Percentiles rank a stretch among this genome's conserved stretches.
Evolutionary conservation across 73 alveolate species (phyloP).

Genomic region (Paramecium octaurelia): DNA sequence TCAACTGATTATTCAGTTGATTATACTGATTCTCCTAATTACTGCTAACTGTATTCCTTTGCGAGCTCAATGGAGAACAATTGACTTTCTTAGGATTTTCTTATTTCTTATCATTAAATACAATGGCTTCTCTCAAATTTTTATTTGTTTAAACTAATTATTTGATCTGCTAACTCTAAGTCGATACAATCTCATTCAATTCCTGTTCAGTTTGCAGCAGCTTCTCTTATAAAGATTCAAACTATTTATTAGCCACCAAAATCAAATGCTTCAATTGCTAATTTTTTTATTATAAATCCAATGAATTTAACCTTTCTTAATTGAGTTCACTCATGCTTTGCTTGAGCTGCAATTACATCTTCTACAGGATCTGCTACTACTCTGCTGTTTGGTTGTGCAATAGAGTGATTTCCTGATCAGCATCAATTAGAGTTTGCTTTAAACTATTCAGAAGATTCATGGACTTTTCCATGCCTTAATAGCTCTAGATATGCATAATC

Average conservation of each 20-base stretch:
- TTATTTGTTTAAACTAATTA: constrained; percentile 36
- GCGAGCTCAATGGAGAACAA: not conserved
- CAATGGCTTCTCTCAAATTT: not conserved
- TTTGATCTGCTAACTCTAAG: not conserved
- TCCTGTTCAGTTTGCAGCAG: not conserved
- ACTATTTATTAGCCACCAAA: constrained; percentile 9
- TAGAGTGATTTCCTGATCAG: constrained; percentile 21
- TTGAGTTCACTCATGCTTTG: not conserved
- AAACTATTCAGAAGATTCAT: not conserved
- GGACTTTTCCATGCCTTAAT: constrained; percentile 24
- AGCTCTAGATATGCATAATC: constrained; percentile 10
- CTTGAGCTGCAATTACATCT: not conserved
- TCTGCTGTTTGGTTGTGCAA: not conserved
- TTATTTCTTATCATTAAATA: not conserved
- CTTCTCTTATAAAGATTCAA: not conserved
- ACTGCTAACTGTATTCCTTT: not conserved
- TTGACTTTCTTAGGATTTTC: not conserved
- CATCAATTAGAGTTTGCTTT: not conserved
- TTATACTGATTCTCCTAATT: not conserved
- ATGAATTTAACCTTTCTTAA: not conserved
- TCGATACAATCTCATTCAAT: not conserved
- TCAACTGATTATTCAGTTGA: not conserved
- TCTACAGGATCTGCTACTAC: not conserved
- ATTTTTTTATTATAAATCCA: constrained; percentile 4
- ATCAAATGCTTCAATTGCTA: not conserved